Evolutionary conservation across 768 basidiomycete species (phyloP), one percentile per base, ranked within the genome.

Genomic region (Strobilomyces dryophilus): DNA sequence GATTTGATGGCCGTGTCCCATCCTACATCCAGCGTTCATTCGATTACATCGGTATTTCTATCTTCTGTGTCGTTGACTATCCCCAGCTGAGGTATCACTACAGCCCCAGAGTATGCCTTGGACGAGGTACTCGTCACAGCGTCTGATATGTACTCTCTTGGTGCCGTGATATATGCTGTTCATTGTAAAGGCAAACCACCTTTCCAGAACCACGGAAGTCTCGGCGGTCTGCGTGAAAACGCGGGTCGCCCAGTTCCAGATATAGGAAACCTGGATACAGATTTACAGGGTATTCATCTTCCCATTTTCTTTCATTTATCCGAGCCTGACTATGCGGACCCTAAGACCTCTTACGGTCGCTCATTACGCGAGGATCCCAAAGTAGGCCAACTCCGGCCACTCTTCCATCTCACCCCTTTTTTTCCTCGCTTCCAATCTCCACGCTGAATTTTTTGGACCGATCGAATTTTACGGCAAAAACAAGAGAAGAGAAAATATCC

Each of bases 391-490:
- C 85, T 0, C 90, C 95, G 7, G 75, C 82, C 4, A 83, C 87
- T 4, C 79, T 98, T 24, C 87, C 93, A 4, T 80, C 87, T 0
- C 86, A 93, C 63, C 67, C 93, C 0, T 98, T 95, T 76, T 98
- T 99, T 74, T 95, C 92, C 1, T 95, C 93, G 5, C 76, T 98
- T 11, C 92, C 95, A 8, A 94, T 98, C 21, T 95, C 92, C 2
- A 98, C 95, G 0, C 79, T 99, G 31, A 94, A 93, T 64, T 99
- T 98, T 73, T 75, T 99, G 49, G 95, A 98, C 63, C 85, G 95
- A 14, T 91, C 95, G 5, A 95, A 87, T 53, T 99, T 98, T 66
- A 91, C 94, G 1, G 83, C 92, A 0, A 97, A 98, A 70, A 86
- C 93, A 2, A 75, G 87, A 51, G 95, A 98, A 72, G 97, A 98